These are phyloP conservation scores for Macaranga tanarius DNA, from an alignment of 441 rosid genomes.

Conservation along the genomic window DNA sequence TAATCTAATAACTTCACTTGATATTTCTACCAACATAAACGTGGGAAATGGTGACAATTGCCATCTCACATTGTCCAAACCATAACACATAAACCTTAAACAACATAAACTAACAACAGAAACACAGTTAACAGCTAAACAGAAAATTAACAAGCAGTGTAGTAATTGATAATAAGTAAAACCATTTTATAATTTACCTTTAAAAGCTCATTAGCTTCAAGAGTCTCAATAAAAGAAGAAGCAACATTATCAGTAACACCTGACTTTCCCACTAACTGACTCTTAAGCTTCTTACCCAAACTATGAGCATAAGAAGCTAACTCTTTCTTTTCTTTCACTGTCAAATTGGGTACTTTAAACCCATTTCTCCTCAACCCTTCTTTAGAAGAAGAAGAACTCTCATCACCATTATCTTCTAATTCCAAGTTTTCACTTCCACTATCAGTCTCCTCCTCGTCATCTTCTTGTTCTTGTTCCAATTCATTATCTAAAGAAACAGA, in stretches of 20 bases:
- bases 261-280: slow-evolving; percentile 78
- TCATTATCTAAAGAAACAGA: slow-evolving; percentile 21
- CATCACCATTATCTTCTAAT: slow-evolving; percentile 1
- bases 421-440: slow-evolving; percentile 11
- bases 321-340: slow-evolving; percentile 89
- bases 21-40: too few relatives aligned
- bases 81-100: too few relatives aligned
- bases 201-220: slow-evolving; percentile 85
- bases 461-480: slow-evolving; percentile 21
- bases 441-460: slow-evolving; percentile 22
- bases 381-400: slow-evolving; percentile 18
- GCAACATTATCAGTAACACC: slow-evolving; percentile 72
- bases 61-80: too few relatives aligned
- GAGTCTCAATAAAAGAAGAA: slow-evolving; percentile 67
- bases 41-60: too few relatives aligned
- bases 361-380: slow-evolving; percentile 20
- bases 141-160: not conserved
- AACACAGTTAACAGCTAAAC: not conserved
- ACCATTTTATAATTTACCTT: slow-evolving; percentile 43
- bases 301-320: slow-evolving; percentile 84
- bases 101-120: not conserved
- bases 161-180: not conserved
- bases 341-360: slow-evolving; percentile 38
- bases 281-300: slow-evolving; percentile 74
- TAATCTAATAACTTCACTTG: too few relatives aligned